Conservation (phyloP, 73 alveolate species). For the Durusdinium trenchii region DNA sequence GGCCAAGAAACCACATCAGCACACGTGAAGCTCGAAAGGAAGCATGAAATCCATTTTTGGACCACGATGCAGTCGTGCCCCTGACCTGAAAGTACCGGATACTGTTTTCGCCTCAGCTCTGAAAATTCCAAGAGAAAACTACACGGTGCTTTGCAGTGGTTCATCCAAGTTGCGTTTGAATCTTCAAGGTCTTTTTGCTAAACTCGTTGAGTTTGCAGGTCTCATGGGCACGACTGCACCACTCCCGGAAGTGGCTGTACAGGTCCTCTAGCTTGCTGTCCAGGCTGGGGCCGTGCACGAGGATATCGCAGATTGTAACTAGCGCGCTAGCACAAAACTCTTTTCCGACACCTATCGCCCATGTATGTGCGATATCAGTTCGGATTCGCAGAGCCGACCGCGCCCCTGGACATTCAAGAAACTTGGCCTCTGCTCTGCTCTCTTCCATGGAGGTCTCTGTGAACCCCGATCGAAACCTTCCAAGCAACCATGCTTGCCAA, state of each 20-base stretch:
- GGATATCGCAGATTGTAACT: not conserved
- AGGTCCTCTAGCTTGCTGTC: not conserved
- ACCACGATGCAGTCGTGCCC: not conserved
- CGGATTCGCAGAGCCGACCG: not conserved
- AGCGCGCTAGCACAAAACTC: not conserved
- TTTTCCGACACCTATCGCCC: not conserved
- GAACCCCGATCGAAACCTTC: not conserved
- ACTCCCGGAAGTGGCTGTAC: not conserved
- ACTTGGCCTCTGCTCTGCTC: not conserved
- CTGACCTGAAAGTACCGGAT: not conserved
- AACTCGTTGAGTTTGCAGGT: not conserved
- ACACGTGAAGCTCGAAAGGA: not conserved
- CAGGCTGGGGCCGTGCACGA: not conserved
- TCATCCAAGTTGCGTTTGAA: not conserved
- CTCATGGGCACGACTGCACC: not conserved
- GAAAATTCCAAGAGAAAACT: too few relatives aligned
- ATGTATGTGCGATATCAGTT: not conserved
- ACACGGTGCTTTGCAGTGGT: too few relatives aligned
- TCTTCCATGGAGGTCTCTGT: not conserved
- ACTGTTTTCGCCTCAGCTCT: not conserved
- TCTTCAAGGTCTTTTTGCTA: not conserved
- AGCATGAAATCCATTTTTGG: not conserved
- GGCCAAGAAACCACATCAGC: not conserved
- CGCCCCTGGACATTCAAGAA: not conserved
- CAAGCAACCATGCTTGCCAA: not conserved